A percentile compares a stretch with the other conserved stretches of the same genome.
Conservation (phyloP, 768 basidiomycete genomes). For the Gautieria morchelliformis region DNA sequence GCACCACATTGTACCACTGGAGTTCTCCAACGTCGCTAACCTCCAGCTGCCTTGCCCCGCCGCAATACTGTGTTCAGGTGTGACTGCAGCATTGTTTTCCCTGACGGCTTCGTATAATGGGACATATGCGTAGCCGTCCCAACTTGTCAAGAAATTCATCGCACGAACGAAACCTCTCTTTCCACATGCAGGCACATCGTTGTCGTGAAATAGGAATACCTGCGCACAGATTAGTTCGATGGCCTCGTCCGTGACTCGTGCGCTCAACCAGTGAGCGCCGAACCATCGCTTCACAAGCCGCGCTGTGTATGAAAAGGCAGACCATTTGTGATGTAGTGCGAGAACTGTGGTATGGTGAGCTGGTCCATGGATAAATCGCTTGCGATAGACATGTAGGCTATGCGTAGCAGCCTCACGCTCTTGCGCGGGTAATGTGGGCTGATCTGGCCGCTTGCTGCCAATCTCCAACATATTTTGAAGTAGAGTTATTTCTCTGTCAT, state of each 20-base stretch:
- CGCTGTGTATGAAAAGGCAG: constrained; percentile 76
- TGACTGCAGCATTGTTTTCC: constrained; percentile 17
- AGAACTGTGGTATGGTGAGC: constrained; percentile 79
- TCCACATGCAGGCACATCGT: constrained; percentile 2
- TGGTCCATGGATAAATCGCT: constrained; percentile 73
- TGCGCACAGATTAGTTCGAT: constrained; percentile 79
- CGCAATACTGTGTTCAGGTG: constrained; percentile 17
- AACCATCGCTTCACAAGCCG: constrained; percentile 91
- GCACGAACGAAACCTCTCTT: constrained; percentile 68
- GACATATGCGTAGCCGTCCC: constrained; percentile 69
- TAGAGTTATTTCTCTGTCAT: constrained; percentile 75
- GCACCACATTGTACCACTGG: constrained; percentile 71
- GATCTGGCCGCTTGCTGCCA: not conserved
- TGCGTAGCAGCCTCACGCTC: constrained; percentile 47
- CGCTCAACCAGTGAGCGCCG: constrained; percentile 74
- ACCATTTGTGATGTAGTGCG: constrained; percentile 66
- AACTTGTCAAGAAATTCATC: constrained; percentile 63
- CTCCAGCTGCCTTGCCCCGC: constrained; percentile 53
- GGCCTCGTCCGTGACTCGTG: constrained; percentile 66
- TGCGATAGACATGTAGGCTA: constrained; percentile 49
- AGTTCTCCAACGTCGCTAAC: constrained; percentile 70
- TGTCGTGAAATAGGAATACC: constrained; percentile 46
- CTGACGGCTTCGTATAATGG: constrained; percentile 50
- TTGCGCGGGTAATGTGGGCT: constrained; percentile 21
- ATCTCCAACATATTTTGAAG: not conserved